Percentiles rank a stretch among this genome's conserved stretches.
These are phyloP conservation scores for Annulohypoxylon stygium DNA, from an alignment of 495 filamentous ascomycete species.

Conservation along the genomic window DNA sequence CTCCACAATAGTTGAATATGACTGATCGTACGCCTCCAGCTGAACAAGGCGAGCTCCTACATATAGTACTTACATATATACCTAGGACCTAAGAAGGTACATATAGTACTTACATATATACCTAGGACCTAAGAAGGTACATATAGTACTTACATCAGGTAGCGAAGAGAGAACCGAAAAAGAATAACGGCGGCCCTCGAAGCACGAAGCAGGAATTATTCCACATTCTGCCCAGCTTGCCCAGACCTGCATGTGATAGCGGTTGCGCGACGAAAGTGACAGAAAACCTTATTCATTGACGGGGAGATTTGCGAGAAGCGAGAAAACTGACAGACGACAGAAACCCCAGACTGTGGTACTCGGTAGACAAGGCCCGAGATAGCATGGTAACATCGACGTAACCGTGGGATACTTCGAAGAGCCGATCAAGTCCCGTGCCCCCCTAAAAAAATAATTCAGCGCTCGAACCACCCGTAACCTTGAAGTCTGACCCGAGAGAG, in stretches of 20 bases:
- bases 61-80: slow-evolving; percentile 1
- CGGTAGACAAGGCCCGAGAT: slow-evolving; percentile 49
- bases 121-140: neutral
- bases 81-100: neutral
- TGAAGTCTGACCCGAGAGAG: slow-evolving; percentile 16
- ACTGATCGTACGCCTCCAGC: slow-evolving; percentile 9
- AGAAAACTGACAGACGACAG: slow-evolving; percentile 40
- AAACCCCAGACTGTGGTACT: slow-evolving; percentile 47
- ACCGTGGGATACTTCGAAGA: slow-evolving; percentile 44
- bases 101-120: neutral
- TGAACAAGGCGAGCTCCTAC: neutral
- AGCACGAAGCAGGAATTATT: slow-evolving; percentile 8
- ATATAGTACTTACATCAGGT: neutral
- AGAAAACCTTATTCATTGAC: slow-evolving; percentile 35
- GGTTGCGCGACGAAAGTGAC: slow-evolving; percentile 21
- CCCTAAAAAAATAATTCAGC: slow-evolving; percentile 1
- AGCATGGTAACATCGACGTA: slow-evolving; percentile 47
- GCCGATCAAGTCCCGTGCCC: slow-evolving; percentile 46
- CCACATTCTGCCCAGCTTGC: slow-evolving; percentile 1
- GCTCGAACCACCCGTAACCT: slow-evolving; percentile 17
- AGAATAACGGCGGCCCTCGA: neutral
- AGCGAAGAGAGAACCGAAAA: neutral
- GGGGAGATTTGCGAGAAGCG: slow-evolving; percentile 38
- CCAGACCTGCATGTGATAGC: slow-evolving; percentile 35
- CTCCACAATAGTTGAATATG: slow-evolving; percentile 21